Percentiles rank a stretch among this genome's conserved stretches.
phyloP scores from a whole-genome alignment of 2,329 filamentous ascomycete genomes.

The Dothideomycetes sp. region DNA sequence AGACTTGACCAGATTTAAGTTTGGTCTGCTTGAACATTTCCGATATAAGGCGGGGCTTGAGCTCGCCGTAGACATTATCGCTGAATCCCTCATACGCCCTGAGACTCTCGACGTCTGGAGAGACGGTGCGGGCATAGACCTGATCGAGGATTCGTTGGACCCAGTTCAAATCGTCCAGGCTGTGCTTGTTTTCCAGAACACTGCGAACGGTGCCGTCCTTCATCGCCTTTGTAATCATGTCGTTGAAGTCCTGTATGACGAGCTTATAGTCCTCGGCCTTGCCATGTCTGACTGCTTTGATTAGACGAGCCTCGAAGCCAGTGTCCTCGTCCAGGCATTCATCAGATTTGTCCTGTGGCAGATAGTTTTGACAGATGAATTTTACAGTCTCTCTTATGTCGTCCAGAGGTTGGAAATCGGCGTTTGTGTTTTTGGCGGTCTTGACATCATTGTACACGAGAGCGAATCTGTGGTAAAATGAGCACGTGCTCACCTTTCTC shows the following conservation, averaged over 20 bases:
- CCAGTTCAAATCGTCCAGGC: conserved; percentile 63
- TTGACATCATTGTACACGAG: conserved; percentile 51
- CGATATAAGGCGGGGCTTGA: conserved; percentile 73
- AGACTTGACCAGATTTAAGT: conserved; percentile 73
- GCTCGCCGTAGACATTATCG: conserved; percentile 90
- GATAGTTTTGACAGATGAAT: conserved; percentile 60
- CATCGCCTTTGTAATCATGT: conserved; percentile 52
- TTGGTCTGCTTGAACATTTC: conserved; percentile 68
- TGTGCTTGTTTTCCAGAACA: conserved; percentile 58
- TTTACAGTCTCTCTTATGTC: conserved; percentile 47
- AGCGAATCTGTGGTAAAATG: conserved; percentile 44
- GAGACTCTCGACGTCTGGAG: conserved; percentile 73
- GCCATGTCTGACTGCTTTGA: conserved; percentile 60
- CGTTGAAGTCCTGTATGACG: conserved; percentile 69
- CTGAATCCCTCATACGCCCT: conserved; percentile 80
- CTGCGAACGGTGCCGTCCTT: conserved; percentile 60
- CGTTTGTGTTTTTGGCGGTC: conserved; percentile 21
- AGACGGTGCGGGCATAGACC: conserved; percentile 85
- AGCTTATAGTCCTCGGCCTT: conserved; percentile 55
- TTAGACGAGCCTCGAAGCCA: conserved; percentile 67
- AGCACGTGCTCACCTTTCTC: neutral
- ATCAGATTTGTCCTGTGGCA: conserved; percentile 57
- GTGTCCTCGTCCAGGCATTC: conserved; percentile 60
- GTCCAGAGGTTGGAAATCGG: conserved; percentile 51
- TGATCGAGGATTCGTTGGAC: conserved; percentile 55